Percentiles rank a stretch among this genome's conserved stretches.
Evolutionary conservation across 345 rosid species (phyloP).

Genomic region (Populus davidiana): DNA sequence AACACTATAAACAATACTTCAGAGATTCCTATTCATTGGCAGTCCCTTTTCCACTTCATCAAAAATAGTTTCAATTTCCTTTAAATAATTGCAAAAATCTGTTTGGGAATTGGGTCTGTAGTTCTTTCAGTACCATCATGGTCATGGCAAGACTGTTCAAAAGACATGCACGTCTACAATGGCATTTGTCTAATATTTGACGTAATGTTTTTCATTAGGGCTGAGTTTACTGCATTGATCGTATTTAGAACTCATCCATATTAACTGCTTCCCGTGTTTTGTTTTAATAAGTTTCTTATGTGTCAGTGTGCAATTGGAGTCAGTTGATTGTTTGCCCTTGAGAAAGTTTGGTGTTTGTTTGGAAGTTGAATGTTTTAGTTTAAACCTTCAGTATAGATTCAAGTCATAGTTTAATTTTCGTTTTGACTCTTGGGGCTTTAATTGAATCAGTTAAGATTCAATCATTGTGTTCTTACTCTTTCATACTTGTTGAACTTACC

Average conservation of each 20-base stretch:
- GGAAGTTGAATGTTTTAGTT: background rate
- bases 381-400: background rate
- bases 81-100: background rate
- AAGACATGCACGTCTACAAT: background rate
- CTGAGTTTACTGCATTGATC: background rate
- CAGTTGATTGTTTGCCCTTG: background rate
- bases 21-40: background rate
- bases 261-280: background rate
- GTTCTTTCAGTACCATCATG: background rate
- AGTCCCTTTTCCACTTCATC: background rate
- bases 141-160: background rate
- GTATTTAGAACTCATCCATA: background rate
- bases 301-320: background rate
- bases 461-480: background rate
- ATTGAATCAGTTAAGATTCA: background rate
- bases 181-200: background rate
- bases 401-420: background rate
- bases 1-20: no score
- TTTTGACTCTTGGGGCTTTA: background rate
- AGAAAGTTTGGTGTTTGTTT: background rate
- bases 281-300: background rate
- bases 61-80: background rate
- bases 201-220: background rate
- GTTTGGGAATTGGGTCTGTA: background rate
- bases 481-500: constrained; percentile 1